Base-by-base conservation (phyloP, 2,329 filamentous ascomycete genomes). In the Fusarium dlaminii region DNA sequence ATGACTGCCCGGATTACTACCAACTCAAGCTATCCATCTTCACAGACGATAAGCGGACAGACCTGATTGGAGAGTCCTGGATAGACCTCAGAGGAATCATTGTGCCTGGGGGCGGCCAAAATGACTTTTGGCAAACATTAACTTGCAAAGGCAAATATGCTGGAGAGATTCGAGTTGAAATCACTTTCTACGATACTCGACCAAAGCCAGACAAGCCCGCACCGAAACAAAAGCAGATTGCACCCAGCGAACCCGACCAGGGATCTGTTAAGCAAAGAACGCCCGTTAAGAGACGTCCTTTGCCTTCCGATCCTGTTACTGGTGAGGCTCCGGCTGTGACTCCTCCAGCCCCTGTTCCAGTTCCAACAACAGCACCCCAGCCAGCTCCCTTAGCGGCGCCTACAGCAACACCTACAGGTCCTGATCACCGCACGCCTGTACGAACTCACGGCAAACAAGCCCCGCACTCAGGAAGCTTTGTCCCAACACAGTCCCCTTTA, bases 11-110 rank as follows among this genome's bases (percentile, higher is more conserved):
- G 24, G 96, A 99, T 83, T 99, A 99, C 86, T 95, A 94, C 83
- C 94, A 95, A 81, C 88, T 99, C 65, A 99, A 99, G 82, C 88
- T 98, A 22, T 98, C 96, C 6, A 90, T 98, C 11, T 99, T 99
- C 85, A 98, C 98, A 81, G 96, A 99, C 79, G 96, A 99, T 84
- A 98, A 98, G 86, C 97, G 93, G 85, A 98, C 96, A 0, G 96
- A 99, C 76, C 84, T 99, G 74, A 98, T 99, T 78, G 96, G 96
- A 74, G 96, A 99, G 83, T 91, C 94, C 12, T 98, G 94, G 92
- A 90, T 98, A 66, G 93, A 94, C 79, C 87, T 99, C 68, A 91
- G 91, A 75, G 89, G 90, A 76, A 93, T 99, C 77, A 89, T 99
- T 72, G 88, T 95, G 27, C 87, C 91, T 5, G 95, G 96, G 54